Evolutionary conservation across 306 rosid genomes (phyloP).

Genomic region (Cicer pinnatifidum): DNA sequence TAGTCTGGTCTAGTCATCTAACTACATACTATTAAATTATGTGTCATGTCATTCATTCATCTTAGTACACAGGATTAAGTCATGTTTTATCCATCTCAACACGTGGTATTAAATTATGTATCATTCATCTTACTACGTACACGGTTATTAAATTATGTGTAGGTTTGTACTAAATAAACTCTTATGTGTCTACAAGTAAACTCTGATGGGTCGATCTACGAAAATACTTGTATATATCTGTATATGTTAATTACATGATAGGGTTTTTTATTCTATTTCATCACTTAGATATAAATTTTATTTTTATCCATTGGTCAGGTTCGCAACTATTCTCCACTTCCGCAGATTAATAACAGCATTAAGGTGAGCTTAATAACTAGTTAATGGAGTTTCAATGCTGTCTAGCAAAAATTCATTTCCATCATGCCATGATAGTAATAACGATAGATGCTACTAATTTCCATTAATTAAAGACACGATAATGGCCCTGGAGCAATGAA

Average conservation of each 20-base stretch:
- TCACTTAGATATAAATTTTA: constrained; percentile 16
- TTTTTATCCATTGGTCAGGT: constrained; percentile 62
- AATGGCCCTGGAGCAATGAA: constrained; percentile 4
- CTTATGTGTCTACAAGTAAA: not conserved
- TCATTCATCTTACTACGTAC: not conserved
- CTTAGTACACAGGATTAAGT: not conserved
- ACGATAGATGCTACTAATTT: constrained; percentile 14
- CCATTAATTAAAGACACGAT: constrained; percentile 22
- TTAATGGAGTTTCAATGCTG: constrained; percentile 26
- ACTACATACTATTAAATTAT: not conserved
- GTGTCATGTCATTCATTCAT: not conserved
- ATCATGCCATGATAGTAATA: constrained; percentile 12
- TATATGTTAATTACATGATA: not conserved
- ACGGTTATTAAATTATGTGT: not conserved
- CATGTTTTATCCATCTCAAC: not conserved
- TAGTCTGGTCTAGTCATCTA: not conserved
- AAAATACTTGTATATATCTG: not conserved
- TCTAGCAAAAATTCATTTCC: constrained; percentile 24
- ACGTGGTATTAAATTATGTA: no score
- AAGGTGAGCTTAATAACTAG: constrained; percentile 66
- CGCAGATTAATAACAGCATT: constrained; percentile 91
- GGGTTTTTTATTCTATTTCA: constrained; percentile 19
- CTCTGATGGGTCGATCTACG: not conserved
- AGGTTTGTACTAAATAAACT: not conserved
- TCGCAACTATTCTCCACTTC: constrained; percentile 86